phyloP scores from a whole-genome alignment of 768 basidiomycete species.

The Atractiella rhizophila region DNA sequence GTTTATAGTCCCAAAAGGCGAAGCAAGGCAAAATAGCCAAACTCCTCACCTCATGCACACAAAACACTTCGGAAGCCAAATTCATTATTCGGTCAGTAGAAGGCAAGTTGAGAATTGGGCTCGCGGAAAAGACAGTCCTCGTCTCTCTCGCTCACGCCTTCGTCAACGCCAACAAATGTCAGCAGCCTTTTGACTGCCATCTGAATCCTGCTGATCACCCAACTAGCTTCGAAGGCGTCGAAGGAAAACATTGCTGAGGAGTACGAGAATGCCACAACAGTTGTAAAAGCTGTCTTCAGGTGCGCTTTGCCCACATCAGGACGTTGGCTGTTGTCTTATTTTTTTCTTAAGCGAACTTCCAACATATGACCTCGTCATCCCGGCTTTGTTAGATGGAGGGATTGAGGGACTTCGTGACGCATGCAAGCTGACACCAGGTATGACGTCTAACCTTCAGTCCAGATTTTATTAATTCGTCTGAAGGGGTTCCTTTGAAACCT shows the following conservation, averaged over 20 bases:
- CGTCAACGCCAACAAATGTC: conserved; percentile 43
- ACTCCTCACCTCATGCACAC: conserved; percentile 72
- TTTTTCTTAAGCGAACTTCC: conserved; percentile 54
- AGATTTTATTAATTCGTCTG: background rate
- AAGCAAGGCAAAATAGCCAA: conserved; percentile 89
- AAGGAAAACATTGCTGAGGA: conserved; percentile 45
- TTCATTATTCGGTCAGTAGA: conserved; percentile 87
- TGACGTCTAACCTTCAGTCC: background rate
- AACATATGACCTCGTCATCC: conserved; percentile 71
- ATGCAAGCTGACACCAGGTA: conserved; percentile 77
- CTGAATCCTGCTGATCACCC: too few relatives aligned
- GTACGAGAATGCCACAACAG: conserved; percentile 48
- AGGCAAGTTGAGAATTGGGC: conserved; percentile 87
- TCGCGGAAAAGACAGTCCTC: conserved; percentile 70
- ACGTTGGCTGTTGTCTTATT: background rate
- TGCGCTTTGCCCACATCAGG: conserved; percentile 22
- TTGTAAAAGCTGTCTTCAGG: conserved; percentile 84
- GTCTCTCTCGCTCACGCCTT: conserved; percentile 80
- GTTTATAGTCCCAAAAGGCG: conserved; percentile 57
- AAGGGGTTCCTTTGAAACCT: conserved; percentile 68
- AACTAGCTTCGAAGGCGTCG: conserved; percentile 34
- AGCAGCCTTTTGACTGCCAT: too few relatives aligned
- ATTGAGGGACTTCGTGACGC: conserved; percentile 39
- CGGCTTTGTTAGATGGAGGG: conserved; percentile 57
- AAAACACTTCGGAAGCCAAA: conserved; percentile 49